Evolutionary conservation across 805 yeast genomes (phyloP).

Genomic region (Cyberlindnera euphorbiiphila): DNA sequence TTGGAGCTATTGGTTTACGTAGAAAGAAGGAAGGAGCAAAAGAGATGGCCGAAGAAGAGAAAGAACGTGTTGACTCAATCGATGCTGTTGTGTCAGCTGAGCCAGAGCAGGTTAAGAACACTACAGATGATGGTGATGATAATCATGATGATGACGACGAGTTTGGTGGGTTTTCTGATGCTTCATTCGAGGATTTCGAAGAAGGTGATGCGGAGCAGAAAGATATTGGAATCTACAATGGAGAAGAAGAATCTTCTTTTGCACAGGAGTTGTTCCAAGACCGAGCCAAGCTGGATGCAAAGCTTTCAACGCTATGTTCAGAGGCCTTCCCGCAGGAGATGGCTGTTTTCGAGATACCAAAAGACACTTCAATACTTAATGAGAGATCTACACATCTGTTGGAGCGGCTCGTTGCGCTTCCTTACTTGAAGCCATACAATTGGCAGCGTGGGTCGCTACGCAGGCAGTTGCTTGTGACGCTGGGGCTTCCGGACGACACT

Average conservation of each 20-base stretch:
- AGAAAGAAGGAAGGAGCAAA: no score
- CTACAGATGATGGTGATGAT: no score
- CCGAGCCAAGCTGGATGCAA: constrained; percentile 6
- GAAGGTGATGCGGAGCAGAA: constrained; percentile 13
- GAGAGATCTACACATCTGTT: constrained; percentile 40
- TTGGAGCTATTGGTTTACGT: no score
- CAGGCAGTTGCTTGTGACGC: constrained; percentile 54
- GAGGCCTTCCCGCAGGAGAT: constrained; percentile 14
- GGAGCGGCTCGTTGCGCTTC: constrained; percentile 43
- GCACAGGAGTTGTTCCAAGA: constrained; percentile 18
- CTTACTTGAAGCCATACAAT: constrained; percentile 52
- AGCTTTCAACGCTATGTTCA: constrained; percentile 8
- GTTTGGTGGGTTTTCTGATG: constrained; percentile 33
- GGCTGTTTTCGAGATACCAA: constrained; percentile 9
- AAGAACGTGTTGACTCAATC: no score
- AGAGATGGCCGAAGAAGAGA: no score
- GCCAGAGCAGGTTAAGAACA: no score
- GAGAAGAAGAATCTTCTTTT: constrained; percentile 1
- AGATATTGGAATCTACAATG: neutral
- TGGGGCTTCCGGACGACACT: constrained; percentile 68
- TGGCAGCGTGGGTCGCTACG: constrained; percentile 70
- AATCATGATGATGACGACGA: constrained; percentile 29
- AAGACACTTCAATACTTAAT: constrained; percentile 20
- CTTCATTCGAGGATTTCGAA: constrained; percentile 32
- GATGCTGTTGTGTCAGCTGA: no score